Evolutionary conservation across 345 rosid species (phyloP).

Genomic region (Eucalyptus tenuipes): DNA sequence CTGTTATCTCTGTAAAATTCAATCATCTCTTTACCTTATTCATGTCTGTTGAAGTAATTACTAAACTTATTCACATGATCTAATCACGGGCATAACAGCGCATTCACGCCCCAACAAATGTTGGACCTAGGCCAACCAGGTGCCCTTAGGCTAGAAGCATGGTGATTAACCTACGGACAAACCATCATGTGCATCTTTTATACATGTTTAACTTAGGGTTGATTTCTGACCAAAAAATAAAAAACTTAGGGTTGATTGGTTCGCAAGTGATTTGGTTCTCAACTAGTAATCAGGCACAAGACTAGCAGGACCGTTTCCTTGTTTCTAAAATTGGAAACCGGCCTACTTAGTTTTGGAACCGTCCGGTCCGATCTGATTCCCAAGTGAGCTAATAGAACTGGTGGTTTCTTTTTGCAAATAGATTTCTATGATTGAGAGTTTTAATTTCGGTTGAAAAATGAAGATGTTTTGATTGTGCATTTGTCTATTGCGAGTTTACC

Average conservation of each 20-base stretch:
- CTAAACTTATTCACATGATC: background rate
- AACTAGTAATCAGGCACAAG: fast-evolving
- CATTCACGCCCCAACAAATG: background rate
- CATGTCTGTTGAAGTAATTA: background rate
- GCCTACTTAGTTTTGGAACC: too few relatives aligned
- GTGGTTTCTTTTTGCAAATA: too few relatives aligned
- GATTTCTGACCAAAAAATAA: too few relatives aligned
- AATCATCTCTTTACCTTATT: background rate
- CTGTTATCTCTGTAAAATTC: background rate
- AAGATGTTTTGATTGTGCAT: too few relatives aligned
- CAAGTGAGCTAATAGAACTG: too few relatives aligned
- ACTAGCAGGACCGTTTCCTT: fast-evolving
- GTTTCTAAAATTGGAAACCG: too few relatives aligned
- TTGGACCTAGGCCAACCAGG: background rate
- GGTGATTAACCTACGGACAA: background rate
- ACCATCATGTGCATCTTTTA: background rate
- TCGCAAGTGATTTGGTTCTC: too few relatives aligned
- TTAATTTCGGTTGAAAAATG: too few relatives aligned
- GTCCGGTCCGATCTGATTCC: fast-evolving
- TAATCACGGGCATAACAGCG: background rate
- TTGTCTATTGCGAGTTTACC: fast-evolving
- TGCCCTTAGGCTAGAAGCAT: background rate
- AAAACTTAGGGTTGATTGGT: fast-evolving
- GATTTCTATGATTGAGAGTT: too few relatives aligned
- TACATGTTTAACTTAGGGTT: too few relatives aligned